Base-by-base conservation (phyloP, 768 basidiomycete genomes). In the Lanmaoa rubissima region DNA sequence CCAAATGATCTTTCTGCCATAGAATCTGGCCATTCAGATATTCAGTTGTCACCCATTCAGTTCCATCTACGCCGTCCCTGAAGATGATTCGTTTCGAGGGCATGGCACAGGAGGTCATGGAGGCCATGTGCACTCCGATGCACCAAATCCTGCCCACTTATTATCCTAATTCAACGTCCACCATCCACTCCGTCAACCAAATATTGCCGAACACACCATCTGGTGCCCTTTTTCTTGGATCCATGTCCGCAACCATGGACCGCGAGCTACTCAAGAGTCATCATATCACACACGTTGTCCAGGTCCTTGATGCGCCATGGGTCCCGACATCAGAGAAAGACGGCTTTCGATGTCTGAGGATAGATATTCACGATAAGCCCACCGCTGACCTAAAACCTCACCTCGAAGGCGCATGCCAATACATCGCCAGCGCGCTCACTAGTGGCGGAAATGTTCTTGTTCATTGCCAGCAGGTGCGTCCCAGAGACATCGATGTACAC, bases 121-220 rank as follows among this genome's bases (percentile, higher is more conserved):
- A 89, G 69, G 85, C 89, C 8, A 88, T 91, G 84, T 90, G 88
- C 75, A 91, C 88, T 0, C 89, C 89, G 0, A 90, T 91, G 89
- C 88, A 91, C 73, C 79, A 81, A 60, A 82, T 91, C 65, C 75
- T 89, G 13, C 78, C 75, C 10, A 52, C 80, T 34, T 72, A 50
- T n/a, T 59, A 70, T 48, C 63, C 66, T 8, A 46, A 51, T 19
- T 39, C 58, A 4, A 47, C 64, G 5, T 60, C 70, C 3, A 40
- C 63, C 5, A 61, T 66, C 41, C 55, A 60, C 9, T 58, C 65
- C 12, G 63, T 64, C 26, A 43, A 48, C 34, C 52, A 64, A 10
- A 39, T 31, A 12, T 28, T 38, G 19, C 58, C 63, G 12, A 52
- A 17, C 42, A 51, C 61, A 26, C 64, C 53, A 7, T 54, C 69